These are phyloP conservation scores for Lasiodiplodia citricola DNA, from an alignment of 2,329 filamentous ascomycete species.

Conservation along the genomic window DNA sequence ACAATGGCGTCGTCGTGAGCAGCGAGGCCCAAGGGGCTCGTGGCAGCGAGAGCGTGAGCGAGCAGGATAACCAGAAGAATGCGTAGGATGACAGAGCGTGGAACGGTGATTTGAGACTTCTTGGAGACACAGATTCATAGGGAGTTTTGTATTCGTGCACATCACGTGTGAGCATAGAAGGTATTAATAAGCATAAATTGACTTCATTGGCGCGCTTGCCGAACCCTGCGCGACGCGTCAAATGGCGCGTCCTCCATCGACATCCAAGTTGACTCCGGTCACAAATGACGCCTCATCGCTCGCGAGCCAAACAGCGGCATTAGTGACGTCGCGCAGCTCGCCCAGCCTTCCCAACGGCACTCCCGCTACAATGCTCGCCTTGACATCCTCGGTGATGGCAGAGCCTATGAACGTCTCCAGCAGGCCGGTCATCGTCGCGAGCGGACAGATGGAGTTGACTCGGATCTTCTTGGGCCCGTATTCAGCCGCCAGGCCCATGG, in stretches of 20 bases:
- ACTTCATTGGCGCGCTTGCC: neutral
- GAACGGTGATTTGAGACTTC: neutral
- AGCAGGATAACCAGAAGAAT: neutral
- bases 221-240: constrained; percentile 35
- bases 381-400: constrained; percentile 63
- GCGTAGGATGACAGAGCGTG: neutral
- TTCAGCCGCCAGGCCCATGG: constrained; percentile 72
- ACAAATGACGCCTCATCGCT: constrained; percentile 65
- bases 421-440: constrained; percentile 71
- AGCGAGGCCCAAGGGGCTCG: neutral
- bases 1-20: constrained; percentile 6
- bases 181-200: neutral
- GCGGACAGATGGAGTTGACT: constrained; percentile 73
- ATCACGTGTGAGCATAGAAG: neutral
- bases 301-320: constrained; percentile 62
- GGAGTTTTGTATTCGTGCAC: neutral
- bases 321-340: constrained; percentile 64
- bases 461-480: constrained; percentile 75
- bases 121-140: neutral
- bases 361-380: constrained; percentile 58
- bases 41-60: neutral
- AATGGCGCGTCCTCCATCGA: constrained; percentile 42
- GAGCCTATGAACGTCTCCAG: constrained; percentile 65
- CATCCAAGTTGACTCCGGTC: constrained; percentile 57
- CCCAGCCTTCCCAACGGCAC: constrained; percentile 66